These are phyloP conservation scores for Clarireedia monteithiana DNA, from an alignment of 2,329 filamentous ascomycete species.

Conservation along the genomic window DNA sequence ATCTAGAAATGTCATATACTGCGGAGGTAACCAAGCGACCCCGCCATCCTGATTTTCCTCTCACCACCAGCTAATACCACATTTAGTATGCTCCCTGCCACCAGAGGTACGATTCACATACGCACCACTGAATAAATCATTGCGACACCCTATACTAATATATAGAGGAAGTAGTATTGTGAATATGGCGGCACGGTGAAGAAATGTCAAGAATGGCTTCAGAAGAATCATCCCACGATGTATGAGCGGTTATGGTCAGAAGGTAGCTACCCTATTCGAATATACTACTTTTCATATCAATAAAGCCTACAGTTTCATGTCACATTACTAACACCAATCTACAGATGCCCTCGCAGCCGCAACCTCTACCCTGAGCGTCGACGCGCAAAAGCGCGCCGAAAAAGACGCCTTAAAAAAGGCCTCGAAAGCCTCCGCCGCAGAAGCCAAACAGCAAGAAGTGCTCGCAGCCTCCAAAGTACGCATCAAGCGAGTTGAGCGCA, in stretches of 20 bases:
- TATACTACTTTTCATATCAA: too few species aligned
- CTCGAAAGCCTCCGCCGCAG: slow-evolving; percentile 81
- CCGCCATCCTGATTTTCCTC: slow-evolving; percentile 10
- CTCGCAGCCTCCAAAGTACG: slow-evolving; percentile 75
- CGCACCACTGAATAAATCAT: background rate
- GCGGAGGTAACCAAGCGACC: slow-evolving; percentile 24
- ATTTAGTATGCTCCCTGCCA: slow-evolving; percentile 54
- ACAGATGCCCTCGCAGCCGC: slow-evolving; percentile 75
- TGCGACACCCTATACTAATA: slow-evolving; percentile 11
- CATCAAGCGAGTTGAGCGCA: slow-evolving; percentile 96
- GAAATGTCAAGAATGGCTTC: slow-evolving; percentile 96
- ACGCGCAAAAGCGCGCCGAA: slow-evolving; percentile 87
- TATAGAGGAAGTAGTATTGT: slow-evolving; percentile 66
- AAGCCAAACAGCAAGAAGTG: slow-evolving; percentile 70
- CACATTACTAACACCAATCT: background rate
- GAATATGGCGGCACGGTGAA: slow-evolving; percentile 95
- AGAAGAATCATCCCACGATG: slow-evolving; percentile 63
- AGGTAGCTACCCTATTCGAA: slow-evolving; percentile 43
- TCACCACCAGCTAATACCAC: slow-evolving; percentile 8
- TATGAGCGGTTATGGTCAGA: slow-evolving; percentile 79
- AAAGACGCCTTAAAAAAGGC: slow-evolving; percentile 97
- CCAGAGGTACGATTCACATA: slow-evolving; percentile 45
- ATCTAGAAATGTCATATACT: slow-evolving; percentile 28
- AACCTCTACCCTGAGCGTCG: slow-evolving; percentile 77
- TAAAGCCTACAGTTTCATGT: too few species aligned